Conservation (phyloP, 768 basidiomycete genomes). For the Mycena filopes region DNA sequence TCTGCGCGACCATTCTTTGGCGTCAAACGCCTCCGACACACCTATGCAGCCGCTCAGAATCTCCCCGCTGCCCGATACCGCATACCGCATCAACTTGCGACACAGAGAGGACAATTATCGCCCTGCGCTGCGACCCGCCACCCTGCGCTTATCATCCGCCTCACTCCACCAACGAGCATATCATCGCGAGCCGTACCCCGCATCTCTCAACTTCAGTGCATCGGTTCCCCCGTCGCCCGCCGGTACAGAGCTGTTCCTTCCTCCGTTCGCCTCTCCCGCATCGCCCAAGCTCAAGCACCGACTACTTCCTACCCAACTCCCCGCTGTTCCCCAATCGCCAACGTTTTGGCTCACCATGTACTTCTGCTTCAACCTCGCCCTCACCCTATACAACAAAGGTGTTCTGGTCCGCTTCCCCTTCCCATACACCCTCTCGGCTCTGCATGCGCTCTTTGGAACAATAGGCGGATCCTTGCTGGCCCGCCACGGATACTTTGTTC, state of each 20-base stretch:
- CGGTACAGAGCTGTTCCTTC: conserved; percentile 31
- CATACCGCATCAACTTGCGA: conserved; percentile 20
- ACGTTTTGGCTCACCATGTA: conserved; percentile 81
- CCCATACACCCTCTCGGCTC: conserved; percentile 93
- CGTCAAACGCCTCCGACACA: conserved; percentile 25
- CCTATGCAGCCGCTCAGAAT: conserved; percentile 21
- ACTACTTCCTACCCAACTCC: neutral
- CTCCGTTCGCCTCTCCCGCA: conserved; percentile 20
- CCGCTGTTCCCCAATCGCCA: conserved; percentile 35
- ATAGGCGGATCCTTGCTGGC: conserved; percentile 60
- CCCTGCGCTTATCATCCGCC: conserved; percentile 12
- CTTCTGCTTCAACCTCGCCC: conserved; percentile 89
- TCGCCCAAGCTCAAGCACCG: conserved; percentile 27
- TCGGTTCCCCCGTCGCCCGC: conserved; percentile 20
- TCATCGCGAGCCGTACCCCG: conserved; percentile 36
- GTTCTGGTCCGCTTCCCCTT: conserved; percentile 94
- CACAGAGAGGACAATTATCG: neutral
- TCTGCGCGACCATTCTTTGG: conserved; percentile 13
- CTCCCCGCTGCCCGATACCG: conserved; percentile 11
- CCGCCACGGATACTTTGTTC: conserved; percentile 62
- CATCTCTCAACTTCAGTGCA: conserved; percentile 7
- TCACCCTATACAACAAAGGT: conserved; percentile 96
- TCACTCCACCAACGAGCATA: conserved; percentile 32
- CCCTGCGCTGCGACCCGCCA: neutral
- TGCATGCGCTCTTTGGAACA: conserved; percentile 89